Percentiles rank a stretch among this genome's conserved stretches.
These are phyloP conservation scores for Aureobasidium sp. DNA, from an alignment of 2,329 filamentous ascomycete genomes.

Conservation along the genomic window DNA sequence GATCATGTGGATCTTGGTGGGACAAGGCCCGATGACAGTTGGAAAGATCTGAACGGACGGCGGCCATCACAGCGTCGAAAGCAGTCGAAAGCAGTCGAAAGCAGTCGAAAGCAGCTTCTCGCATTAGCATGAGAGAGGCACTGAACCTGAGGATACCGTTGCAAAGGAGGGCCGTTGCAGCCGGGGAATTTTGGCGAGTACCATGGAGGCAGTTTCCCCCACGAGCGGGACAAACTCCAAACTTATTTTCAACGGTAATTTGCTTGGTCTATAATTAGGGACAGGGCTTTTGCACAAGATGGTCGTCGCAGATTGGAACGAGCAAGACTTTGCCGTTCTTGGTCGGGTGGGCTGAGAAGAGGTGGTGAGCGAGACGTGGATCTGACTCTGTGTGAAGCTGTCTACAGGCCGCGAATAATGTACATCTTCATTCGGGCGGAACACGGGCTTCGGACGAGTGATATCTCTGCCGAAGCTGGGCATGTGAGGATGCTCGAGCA, in stretches of 20 bases:
- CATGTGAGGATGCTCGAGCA: not conserved
- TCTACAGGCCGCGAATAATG: not conserved
- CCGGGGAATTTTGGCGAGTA: not conserved
- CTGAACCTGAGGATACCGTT: conserved; percentile 8
- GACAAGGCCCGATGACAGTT: not conserved
- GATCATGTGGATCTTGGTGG: not conserved
- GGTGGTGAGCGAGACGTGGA: not conserved
- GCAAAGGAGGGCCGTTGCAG: not conserved
- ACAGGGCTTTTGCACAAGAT: not conserved
- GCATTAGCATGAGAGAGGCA: not conserved
- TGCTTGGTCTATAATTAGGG: conserved; percentile 4
- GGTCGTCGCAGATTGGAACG: not conserved
- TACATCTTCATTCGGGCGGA: not conserved
- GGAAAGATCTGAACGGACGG: not conserved
- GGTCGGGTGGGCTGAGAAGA: not conserved
- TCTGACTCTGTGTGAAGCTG: conserved; percentile 3
- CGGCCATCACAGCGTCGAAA: not conserved
- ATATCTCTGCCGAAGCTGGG: not conserved
- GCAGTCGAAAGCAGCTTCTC: not conserved
- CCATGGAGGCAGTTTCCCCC: not conserved
- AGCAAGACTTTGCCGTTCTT: not conserved
- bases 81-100: not conserved
- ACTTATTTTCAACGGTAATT: conserved; percentile 6
- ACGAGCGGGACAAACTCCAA: conserved; percentile 1
- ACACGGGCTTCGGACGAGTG: not conserved